These are phyloP conservation scores for Epichloe scottii DNA, from an alignment of 2,329 filamentous ascomycete species.

Conservation along the genomic window DNA sequence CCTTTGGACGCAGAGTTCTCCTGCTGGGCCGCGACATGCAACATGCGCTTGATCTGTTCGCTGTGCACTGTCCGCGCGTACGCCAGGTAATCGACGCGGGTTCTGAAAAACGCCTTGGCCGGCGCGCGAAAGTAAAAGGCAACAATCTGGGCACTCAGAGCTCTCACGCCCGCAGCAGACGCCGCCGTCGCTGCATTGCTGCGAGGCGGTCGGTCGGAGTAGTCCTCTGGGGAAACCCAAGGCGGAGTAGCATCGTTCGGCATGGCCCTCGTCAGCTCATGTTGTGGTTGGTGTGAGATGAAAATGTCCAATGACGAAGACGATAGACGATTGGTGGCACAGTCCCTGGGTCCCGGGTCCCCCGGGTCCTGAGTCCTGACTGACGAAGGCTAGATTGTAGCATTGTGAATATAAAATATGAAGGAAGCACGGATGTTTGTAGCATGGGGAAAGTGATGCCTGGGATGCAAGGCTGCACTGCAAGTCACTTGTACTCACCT, in stretches of 20 bases:
- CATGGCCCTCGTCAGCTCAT: conserved; percentile 24
- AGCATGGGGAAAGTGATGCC: too few relatives aligned
- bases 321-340: too few relatives aligned
- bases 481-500: too few relatives aligned
- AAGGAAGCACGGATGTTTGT: too few relatives aligned
- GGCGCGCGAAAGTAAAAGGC: conserved; percentile 88
- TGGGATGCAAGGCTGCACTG: too few relatives aligned
- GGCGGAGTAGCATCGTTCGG: conserved; percentile 17
- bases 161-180: conserved; percentile 75
- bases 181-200: conserved; percentile 54
- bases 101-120: conserved; percentile 85
- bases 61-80: conserved; percentile 43
- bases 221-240: conserved; percentile 20
- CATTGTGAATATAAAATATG: too few relatives aligned
- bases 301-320: too few relatives aligned
- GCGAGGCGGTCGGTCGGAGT: conserved; percentile 34
- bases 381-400: too few relatives aligned
- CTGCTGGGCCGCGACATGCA: conserved; percentile 22
- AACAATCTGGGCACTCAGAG: conserved; percentile 69
- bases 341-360: too few relatives aligned
- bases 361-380: too few relatives aligned
- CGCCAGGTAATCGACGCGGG: conserved; percentile 69
- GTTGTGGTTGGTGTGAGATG: conserved; percentile 5
- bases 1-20: conserved; percentile 23
- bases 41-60: conserved; percentile 27